These are phyloP conservation scores for Henckelia pumila DNA, from an alignment of 257 asterid species.

Conservation along the genomic window DNA sequence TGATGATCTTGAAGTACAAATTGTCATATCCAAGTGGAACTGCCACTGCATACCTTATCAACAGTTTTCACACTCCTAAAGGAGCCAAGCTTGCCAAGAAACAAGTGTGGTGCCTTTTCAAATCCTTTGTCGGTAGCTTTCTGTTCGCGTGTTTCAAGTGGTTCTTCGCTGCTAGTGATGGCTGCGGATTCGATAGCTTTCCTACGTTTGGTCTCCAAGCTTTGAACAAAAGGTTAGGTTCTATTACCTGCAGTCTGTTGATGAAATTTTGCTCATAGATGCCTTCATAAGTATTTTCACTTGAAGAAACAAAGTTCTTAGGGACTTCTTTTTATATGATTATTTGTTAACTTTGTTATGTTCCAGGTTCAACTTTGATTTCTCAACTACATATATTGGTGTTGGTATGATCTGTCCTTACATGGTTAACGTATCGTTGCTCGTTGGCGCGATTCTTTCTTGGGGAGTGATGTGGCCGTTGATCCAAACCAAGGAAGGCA, in stretches of 20 bases:
- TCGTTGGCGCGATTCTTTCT: slow-evolving; percentile 54
- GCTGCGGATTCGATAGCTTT: slow-evolving; percentile 68
- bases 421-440: slow-evolving; percentile 58
- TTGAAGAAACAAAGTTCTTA: too few relatives aligned
- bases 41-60: slow-evolving; percentile 79
- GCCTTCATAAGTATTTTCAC: too few relatives aligned
- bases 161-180: slow-evolving; percentile 56
- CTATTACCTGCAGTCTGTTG: too few relatives aligned
- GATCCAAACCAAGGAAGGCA: slow-evolving; percentile 49
- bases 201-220: slow-evolving; percentile 82
- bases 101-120: slow-evolving; percentile 62
- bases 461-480: slow-evolving; percentile 73
- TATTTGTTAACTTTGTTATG: neutral
- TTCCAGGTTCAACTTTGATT: slow-evolving; percentile 60
- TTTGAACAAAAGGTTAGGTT: slow-evolving; percentile 34
- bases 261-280: neutral
- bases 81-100: slow-evolving; percentile 76
- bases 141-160: slow-evolving; percentile 61
- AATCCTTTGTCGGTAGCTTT: slow-evolving; percentile 56
- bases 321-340: neutral
- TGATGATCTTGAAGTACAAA: slow-evolving; percentile 77
- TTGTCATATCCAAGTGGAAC: slow-evolving; percentile 89
- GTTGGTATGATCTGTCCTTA: slow-evolving; percentile 81
- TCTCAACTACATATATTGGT: slow-evolving; percentile 68
- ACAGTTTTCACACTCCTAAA: slow-evolving; percentile 81